Base-by-base conservation (phyloP, 2,329 filamentous ascomycete genomes). In the Fonsecaea nubica region DNA sequence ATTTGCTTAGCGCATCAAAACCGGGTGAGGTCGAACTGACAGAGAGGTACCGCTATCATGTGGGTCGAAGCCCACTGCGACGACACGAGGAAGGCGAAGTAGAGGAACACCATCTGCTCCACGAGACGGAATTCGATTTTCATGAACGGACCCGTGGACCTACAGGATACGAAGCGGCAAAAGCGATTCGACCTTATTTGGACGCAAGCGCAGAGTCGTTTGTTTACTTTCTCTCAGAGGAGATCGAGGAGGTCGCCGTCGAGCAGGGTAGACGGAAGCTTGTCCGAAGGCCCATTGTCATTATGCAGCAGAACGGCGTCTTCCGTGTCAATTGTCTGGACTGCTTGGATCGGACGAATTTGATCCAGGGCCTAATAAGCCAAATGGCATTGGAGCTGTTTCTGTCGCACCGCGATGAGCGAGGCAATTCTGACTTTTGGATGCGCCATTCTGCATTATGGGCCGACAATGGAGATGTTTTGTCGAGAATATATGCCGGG, bases 251-350 rank as follows among this genome's bases (percentile, higher is more conserved):
- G 18, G 76, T 78, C 18, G 80, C 85, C 32, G 40, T 74, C 75
- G 8, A 75, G 73, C 56, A 55, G 4, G 77, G 77, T n/a, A 81
- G 82, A 81, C 81, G 4, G 74, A 78, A 36, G 25, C 70, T 71
- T 55, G 67, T 66, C 69, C 78, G 66, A 62, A 78, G 80, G 64
- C 80, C 84, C 2, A 85, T 91, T 7, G 88, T 92, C 1, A 86
- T 96, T 25, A 81, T 97, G 58, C 92, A 96, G 76, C 95, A 99
- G 78, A 92, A 96, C 76, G 94, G 95, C n/a, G 87, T 96, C 5
- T 98, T 98, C 77, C 87, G 94, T 68, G 96, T 92, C 8, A 99
- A 99, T 74, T 99, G 95, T 76, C 83, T 99, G 32, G 95, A 99
- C 77, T 99, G 95, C 76, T 82, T 99, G 52, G 95, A 99, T 77